These are phyloP conservation scores for Aureobasidium sp. DNA, from an alignment of 2,329 filamentous ascomycete genomes.

Conservation along the genomic window DNA sequence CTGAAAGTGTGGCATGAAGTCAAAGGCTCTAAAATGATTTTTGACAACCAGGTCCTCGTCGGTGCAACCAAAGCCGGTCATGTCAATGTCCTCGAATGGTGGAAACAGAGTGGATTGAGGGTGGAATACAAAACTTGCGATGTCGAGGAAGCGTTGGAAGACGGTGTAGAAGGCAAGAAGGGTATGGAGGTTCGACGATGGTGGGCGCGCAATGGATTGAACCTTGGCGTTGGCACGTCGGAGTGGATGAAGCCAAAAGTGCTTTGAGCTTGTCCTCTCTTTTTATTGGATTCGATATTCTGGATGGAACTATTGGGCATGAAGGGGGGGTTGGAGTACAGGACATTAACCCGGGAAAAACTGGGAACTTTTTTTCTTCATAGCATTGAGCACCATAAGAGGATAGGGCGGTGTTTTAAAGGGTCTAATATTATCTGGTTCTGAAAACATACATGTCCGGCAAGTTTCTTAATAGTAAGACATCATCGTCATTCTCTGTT, in stretches of 20 bases:
- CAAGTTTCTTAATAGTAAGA: no score
- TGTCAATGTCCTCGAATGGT: conserved; percentile 83
- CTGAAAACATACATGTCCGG: not conserved
- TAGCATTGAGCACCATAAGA: not conserved
- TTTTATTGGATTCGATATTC: not conserved
- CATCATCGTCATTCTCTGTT: no score
- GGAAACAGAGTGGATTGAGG: conserved; percentile 66
- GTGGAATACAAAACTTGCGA: conserved; percentile 94
- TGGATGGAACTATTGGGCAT: not conserved
- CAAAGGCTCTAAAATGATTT: conserved; percentile 70
- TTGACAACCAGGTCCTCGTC: conserved; percentile 76
- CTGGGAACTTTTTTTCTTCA: not conserved
- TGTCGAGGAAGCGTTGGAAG: conserved; percentile 89
- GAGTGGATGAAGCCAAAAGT: conserved; percentile 84
- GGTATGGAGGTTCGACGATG: conserved; percentile 69
- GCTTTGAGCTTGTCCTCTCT: conserved; percentile 8
- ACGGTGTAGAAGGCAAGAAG: conserved; percentile 62
- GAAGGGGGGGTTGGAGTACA: not conserved
- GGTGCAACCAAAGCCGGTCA: conserved; percentile 84
- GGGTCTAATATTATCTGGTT: not conserved
- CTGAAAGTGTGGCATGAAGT: conserved; percentile 75
- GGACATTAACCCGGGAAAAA: no score
- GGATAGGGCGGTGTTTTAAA: not conserved
- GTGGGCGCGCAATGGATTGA: conserved; percentile 82
- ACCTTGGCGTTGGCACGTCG: conserved; percentile 72